These are phyloP conservation scores for Sporothrix sp. DNA, from an alignment of 2,329 filamentous ascomycete genomes.

Conservation along the genomic window DNA sequence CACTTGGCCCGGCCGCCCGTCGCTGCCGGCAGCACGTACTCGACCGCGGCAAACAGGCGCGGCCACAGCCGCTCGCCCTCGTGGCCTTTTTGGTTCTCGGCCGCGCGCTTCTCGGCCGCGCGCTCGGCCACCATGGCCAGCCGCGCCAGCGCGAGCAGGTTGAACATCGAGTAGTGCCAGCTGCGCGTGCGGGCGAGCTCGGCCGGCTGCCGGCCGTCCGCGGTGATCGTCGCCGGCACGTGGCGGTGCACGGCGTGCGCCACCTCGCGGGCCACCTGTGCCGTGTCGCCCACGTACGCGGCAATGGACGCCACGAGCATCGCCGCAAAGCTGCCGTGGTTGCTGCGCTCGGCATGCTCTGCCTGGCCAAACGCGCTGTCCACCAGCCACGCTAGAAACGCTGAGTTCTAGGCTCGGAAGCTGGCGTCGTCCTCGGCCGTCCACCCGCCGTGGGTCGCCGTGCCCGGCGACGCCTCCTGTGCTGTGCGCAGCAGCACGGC, in stretches of 20 bases:
- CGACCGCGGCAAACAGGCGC: constrained; percentile 17
- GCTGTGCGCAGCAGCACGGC: constrained; percentile 12
- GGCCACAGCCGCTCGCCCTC: not conserved
- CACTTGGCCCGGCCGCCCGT: constrained; percentile 17
- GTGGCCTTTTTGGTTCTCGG: constrained; percentile 18
- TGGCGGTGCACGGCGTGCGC: not conserved
- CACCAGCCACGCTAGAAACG: constrained; percentile 21
- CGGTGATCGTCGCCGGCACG: constrained; percentile 18
- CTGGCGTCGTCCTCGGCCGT: constrained; percentile 11
- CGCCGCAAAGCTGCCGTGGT: constrained; percentile 21
- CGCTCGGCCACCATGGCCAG: constrained; percentile 16
- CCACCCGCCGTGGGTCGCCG: constrained; percentile 18
- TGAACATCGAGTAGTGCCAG: constrained; percentile 24
- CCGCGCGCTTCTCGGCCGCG: not conserved
- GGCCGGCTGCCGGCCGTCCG: constrained; percentile 20
- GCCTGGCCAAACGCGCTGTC: constrained; percentile 19
- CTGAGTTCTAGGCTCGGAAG: constrained; percentile 20
- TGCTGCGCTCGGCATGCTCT: constrained; percentile 18
- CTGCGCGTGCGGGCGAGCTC: constrained; percentile 22
- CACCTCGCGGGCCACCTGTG: constrained; percentile 10
- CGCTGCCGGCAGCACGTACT: constrained; percentile 21
- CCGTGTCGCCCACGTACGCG: constrained; percentile 20
- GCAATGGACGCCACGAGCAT: constrained; percentile 22
- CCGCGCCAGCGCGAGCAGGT: constrained; percentile 18
- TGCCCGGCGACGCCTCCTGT: not conserved